Conservation (phyloP, 2,329 filamentous ascomycete genomes). For the Talaromyces sp. region DNA sequence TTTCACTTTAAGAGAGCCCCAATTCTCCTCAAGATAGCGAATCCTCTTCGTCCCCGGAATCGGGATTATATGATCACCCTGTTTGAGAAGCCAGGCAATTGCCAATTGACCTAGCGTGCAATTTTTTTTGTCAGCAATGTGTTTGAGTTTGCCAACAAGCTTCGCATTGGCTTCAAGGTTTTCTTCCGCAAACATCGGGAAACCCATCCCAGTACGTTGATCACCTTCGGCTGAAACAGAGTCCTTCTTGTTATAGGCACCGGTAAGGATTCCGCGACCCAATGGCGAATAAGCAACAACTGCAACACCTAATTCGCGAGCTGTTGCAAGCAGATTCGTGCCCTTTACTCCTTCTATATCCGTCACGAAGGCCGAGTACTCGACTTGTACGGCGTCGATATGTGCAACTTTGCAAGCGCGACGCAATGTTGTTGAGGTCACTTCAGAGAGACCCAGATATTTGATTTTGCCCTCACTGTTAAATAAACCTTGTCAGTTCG, state of each 20-base stretch:
- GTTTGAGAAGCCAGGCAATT: constrained; percentile 61
- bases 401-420: constrained; percentile 50
- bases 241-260: constrained; percentile 5
- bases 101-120: constrained; percentile 57
- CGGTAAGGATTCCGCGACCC: constrained; percentile 27
- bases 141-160: constrained; percentile 33
- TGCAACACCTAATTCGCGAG: constrained; percentile 44
- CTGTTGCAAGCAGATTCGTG: constrained; percentile 32
- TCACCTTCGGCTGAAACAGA: constrained; percentile 4
- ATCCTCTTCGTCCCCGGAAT: constrained; percentile 29
- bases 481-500: background rate
- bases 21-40: constrained; percentile 18
- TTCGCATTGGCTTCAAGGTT: constrained; percentile 25
- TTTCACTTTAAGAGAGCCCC: constrained; percentile 1
- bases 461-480: constrained; percentile 52
- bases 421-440: constrained; percentile 48
- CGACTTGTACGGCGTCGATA: constrained; percentile 54
- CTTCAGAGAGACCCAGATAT: constrained; percentile 52
- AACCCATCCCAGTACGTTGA: background rate
- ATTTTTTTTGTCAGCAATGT: constrained; percentile 53
- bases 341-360: constrained; percentile 47
- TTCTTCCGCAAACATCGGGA: background rate
- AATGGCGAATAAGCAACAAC: constrained; percentile 39
- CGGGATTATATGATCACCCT: constrained; percentile 44
- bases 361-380: constrained; percentile 50